phyloP scores from a whole-genome alignment of 2,329 filamentous ascomycete species.

The Colletotrichum kahawae region DNA sequence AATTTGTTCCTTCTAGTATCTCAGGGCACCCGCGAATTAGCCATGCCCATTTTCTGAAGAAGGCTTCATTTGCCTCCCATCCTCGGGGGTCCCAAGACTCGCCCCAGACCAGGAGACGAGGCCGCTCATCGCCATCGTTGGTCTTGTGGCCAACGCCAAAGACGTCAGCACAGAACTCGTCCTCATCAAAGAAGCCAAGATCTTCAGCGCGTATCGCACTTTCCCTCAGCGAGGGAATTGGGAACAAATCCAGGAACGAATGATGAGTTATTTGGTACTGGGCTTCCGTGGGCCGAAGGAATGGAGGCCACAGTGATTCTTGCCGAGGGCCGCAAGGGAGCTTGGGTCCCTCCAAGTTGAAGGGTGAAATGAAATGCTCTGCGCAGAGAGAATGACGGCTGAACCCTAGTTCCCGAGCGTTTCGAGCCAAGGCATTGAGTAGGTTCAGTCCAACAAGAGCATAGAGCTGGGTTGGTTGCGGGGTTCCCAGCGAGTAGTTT shows the following conservation, averaged over 20 bases:
- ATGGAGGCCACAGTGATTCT: not conserved
- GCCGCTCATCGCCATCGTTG: constrained; percentile 10
- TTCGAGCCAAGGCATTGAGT: constrained; percentile 14
- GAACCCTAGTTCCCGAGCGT: constrained; percentile 14
- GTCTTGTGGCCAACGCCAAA: not conserved
- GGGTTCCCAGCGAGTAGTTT: constrained; percentile 1
- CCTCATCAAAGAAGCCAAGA: constrained; percentile 5
- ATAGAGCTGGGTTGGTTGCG: not conserved
- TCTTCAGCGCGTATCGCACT: constrained; percentile 24
- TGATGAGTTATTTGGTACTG: constrained; percentile 32
- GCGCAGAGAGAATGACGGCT: constrained; percentile 8
- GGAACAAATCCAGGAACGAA: constrained; percentile 36
- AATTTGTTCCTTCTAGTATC: constrained; percentile 40
- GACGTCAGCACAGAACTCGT: constrained; percentile 5
- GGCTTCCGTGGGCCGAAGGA: constrained; percentile 30
- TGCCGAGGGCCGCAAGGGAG: constrained; percentile 1
- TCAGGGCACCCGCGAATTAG: constrained; percentile 40
- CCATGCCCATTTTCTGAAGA: constrained; percentile 50
- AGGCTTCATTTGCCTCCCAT: constrained; percentile 52
- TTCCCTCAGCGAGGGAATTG: constrained; percentile 32
- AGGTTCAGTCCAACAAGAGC: constrained; percentile 20
- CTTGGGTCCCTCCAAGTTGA: constrained; percentile 7
- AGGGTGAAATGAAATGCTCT: constrained; percentile 18
- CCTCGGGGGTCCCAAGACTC: constrained; percentile 45
- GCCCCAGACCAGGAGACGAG: constrained; percentile 52